These are phyloP conservation scores for Pseudisothecium myosuroides DNA, from an alignment of 225 moss, liverwort and hornwort species.

Conservation along the genomic window DNA sequence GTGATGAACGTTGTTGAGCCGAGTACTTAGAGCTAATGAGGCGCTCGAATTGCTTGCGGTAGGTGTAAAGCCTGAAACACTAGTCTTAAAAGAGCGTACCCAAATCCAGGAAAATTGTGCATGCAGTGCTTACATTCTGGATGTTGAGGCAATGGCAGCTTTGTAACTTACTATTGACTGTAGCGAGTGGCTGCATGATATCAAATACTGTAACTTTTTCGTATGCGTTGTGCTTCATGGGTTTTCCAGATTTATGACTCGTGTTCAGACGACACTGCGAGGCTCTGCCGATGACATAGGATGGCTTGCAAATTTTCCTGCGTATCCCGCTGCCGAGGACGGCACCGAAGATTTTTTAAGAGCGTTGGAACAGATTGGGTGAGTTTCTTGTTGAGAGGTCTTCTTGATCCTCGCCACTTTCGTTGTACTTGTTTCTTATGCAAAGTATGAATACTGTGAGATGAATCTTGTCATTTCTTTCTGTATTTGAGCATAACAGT, in stretches of 20 bases:
- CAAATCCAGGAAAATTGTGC: background rate
- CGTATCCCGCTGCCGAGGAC: slow-evolving; percentile 65
- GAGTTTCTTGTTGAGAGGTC: background rate
- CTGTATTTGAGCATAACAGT: background rate
- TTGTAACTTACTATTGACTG: background rate
- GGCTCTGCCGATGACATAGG: slow-evolving; percentile 96
- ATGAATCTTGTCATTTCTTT: background rate
- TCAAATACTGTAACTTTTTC: background rate
- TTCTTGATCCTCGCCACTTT: background rate
- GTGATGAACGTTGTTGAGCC: background rate
- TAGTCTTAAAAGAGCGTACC: background rate
- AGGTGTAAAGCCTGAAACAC: background rate
- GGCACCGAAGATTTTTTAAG: slow-evolving; percentile 75
- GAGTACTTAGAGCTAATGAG: background rate
- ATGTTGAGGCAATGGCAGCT: background rate
- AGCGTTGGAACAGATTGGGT: slow-evolving; percentile 89
- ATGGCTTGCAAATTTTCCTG: slow-evolving; percentile 68
- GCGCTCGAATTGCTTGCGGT: background rate
- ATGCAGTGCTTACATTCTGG: background rate
- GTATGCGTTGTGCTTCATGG: background rate
- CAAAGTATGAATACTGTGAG: background rate
- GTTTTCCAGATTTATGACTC: slow-evolving; percentile 64
- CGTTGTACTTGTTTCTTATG: background rate
- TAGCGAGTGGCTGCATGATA: background rate
- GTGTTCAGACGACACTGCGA: slow-evolving; percentile 85